phyloP scores from a whole-genome alignment of 495 filamentous ascomycete genomes.

The Aspergillus asperescens region DNA sequence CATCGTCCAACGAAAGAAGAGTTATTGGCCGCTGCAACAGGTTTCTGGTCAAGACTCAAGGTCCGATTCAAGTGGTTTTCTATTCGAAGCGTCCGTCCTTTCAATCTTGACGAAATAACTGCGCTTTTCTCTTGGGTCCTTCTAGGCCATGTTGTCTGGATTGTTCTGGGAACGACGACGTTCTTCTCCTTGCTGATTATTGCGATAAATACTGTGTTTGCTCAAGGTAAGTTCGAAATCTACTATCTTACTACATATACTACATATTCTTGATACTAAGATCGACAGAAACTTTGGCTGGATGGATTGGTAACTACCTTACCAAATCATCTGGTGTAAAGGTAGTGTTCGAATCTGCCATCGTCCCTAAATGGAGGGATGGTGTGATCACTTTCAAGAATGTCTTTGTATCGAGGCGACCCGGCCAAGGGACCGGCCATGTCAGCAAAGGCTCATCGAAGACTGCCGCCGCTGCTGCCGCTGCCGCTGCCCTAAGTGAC shows the following conservation, averaged over 20 bases:
- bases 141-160: constrained; percentile 88
- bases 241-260: not conserved
- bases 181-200: constrained; percentile 91
- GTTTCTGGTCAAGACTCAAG: constrained; percentile 86
- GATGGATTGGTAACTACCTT: constrained; percentile 91
- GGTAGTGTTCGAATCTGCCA: constrained; percentile 95
- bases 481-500: constrained; percentile 57
- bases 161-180: constrained; percentile 90
- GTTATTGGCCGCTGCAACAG: constrained; percentile 82
- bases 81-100: constrained; percentile 89
- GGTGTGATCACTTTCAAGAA: constrained; percentile 95
- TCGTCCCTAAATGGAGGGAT: constrained; percentile 90
- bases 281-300: constrained; percentile 74
- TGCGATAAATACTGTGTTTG: constrained; percentile 91
- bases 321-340: constrained; percentile 93
- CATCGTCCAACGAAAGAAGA: constrained; percentile 93
- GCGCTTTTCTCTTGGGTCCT: constrained; percentile 95
- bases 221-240: constrained; percentile 60
- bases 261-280: constrained; percentile 15
- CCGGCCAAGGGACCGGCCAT: constrained; percentile 67
- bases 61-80: constrained; percentile 97
- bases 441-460: constrained; percentile 91
- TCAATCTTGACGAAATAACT: constrained; percentile 90
- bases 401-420: constrained; percentile 89
- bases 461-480: constrained; percentile 80